Evolutionary conservation across 306 rosid genomes (phyloP), one percentile per base, ranked within the genome.

Genomic region (Leucaena leucocephala): DNA sequence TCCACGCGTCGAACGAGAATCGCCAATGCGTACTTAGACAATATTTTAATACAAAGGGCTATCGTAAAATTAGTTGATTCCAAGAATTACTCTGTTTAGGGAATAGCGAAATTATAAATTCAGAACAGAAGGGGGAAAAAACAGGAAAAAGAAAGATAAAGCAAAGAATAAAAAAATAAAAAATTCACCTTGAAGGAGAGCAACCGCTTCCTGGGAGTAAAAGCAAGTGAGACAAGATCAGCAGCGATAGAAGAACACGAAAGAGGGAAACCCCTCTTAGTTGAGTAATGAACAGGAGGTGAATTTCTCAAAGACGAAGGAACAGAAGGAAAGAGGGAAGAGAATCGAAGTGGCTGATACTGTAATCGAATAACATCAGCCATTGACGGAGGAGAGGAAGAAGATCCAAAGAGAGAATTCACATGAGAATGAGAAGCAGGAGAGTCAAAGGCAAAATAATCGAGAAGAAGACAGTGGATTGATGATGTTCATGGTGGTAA

Each of bases 331-430:
- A 69, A 50, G 19, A 69, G 81, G 39, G 85, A 76, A 39, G 96
- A 83, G 81, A 84, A 87, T 54, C 82, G 93, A 70, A 81, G 88
- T 52, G 93, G 85, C 72, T 83, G 93, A 54, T 81, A 85, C 70
- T 88, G 89, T 55, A 88, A 80, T 72, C 86, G 91, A 79, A 87
- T 48, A 79, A 85, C 89, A 87, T 85, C 90, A 9, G 98, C 98
- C 98, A 94, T 94, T 85, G 80, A 79, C 55, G 22, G 13, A 69
- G n/a, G n/a, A 2, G 40, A 52, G 13, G 38, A 13, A 22, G 57
- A 52, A 69, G 62, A 77, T 4, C 36, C 15, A 44, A 16, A 17
- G 13, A 75, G 7, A 21, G 16, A 75, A 16, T 42, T 55, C 66
- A n/a, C 49, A 66, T 50, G 72, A 67, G 40, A 17, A 67, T 54